Evolutionary conservation across 352 stramenopile genomes (phyloP), one percentile per base, ranked within the genome.

Genomic region (Aphanomyces euteiches): DNA sequence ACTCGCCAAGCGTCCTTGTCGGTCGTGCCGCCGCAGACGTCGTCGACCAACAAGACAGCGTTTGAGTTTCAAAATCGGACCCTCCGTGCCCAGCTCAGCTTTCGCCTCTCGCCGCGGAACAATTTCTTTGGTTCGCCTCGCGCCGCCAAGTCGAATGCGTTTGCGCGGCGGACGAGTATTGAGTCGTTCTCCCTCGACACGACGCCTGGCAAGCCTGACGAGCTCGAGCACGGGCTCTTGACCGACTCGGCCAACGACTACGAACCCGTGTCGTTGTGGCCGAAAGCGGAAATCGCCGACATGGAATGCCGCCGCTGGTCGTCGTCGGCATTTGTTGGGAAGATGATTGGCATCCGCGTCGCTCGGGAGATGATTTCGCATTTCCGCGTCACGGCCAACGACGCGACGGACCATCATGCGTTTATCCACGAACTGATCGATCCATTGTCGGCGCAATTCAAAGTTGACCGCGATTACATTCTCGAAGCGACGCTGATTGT

Each of bases 331-430:
- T 93, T 95, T 78, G 87, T 95, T 21, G 87, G 84, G 4, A 95
- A 93, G 56, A 90, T 93, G 83, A 89, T 95, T 70, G 87, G 87
- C 6, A 88, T 93, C 59, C 84, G 84, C 34, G 85, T 95, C 2
- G 85, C 87, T 19, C 80, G 85, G 4, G 84, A 93, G 67, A 92
- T 95, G 85, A 95, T 95, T 50, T 90, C 77, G 21, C 81, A 92
- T 60, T 93, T 92, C 66, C 81, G 87, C n/a, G 67, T 73, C 15
- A 81, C 89, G 47, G 66, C 92, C 47, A 78, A 89, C 64, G 72
- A 2, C 63, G 56, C 1, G 63, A 83, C 58, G 77, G 82, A 56
- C 54, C 86, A 92, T 65, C 74, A 72, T 7, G 76, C 79, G 19
- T 94, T 90, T 72, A 64, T 94, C 37, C 78, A 92, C 66, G 82